Evolutionary conservation across 148 eudicot genomes (phyloP).

Genomic region (Talinum fruticosum): DNA sequence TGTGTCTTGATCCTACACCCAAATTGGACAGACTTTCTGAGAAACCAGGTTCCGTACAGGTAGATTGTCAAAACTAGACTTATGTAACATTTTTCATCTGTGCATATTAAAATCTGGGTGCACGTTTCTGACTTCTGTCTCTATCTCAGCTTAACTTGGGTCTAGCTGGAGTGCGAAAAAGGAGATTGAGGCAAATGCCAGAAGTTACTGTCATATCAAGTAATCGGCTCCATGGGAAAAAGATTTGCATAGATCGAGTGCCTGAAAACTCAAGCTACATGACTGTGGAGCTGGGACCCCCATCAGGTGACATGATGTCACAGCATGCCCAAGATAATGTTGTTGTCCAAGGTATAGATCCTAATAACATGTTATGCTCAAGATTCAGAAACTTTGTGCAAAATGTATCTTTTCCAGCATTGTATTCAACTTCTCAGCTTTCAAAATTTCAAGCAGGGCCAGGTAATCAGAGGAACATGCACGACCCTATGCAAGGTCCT

Average conservation of each 20-base stretch:
- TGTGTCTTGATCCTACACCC: constrained; percentile 82
- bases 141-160: constrained; percentile 68
- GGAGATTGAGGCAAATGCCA: constrained; percentile 61
- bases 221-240: constrained; percentile 60
- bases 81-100: not conserved
- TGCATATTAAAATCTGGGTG: constrained; percentile 13
- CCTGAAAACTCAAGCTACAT: constrained; percentile 61
- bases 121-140: constrained; percentile 19
- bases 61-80: constrained; percentile 16
- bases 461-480: constrained; percentile 49
- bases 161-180: constrained; percentile 50
- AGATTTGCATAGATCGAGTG: constrained; percentile 53
- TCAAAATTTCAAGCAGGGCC: constrained; percentile 50
- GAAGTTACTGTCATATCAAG: constrained; percentile 51
- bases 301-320: constrained; percentile 36
- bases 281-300: constrained; percentile 45
- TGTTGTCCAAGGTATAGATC: constrained; percentile 42
- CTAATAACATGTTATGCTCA: constrained; percentile 32
- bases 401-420: constrained; percentile 35
- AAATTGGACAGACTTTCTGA: constrained; percentile 69
- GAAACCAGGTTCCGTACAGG: constrained; percentile 49
- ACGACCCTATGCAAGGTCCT: constrained; percentile 50
- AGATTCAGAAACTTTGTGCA: constrained; percentile 39
- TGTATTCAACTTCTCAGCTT: constrained; percentile 36
- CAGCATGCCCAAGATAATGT: constrained; percentile 52